Evolutionary conservation across 2,329 filamentous ascomycete genomes (phyloP).

Genomic region (Diaporthe citri): DNA sequence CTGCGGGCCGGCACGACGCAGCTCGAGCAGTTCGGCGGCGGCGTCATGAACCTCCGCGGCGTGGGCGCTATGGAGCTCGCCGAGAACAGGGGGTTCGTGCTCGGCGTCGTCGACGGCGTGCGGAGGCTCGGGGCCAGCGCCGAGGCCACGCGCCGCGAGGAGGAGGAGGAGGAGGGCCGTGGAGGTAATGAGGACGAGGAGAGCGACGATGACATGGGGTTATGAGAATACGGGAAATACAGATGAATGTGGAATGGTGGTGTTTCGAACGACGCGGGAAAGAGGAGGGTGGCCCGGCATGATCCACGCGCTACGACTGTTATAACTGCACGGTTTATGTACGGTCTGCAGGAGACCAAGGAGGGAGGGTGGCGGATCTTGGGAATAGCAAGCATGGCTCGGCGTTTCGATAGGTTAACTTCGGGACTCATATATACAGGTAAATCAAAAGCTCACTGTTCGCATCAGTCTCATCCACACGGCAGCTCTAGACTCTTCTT

Average conservation of each 20-base stretch:
- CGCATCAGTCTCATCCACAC: constrained; percentile 1
- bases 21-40: constrained; percentile 77
- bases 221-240: constrained; percentile 40
- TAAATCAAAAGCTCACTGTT: constrained; percentile 25
- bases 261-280: not conserved
- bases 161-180: constrained; percentile 78
- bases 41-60: constrained; percentile 77
- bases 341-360: not conserved
- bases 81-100: constrained; percentile 86
- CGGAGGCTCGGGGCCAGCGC: constrained; percentile 85
- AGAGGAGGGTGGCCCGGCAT: not conserved
- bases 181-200: constrained; percentile 73
- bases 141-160: constrained; percentile 82
- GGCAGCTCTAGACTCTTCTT: not conserved
- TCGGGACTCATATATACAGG: constrained; percentile 34
- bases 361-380: constrained; percentile 6
- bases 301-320: constrained; percentile 24
- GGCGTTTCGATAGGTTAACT: constrained; percentile 37
- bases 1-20: constrained; percentile 80
- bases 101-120: constrained; percentile 88
- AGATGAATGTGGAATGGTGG: not conserved
- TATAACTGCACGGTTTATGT: constrained; percentile 22
- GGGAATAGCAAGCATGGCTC: constrained; percentile 34
- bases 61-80: constrained; percentile 94
- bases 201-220: constrained; percentile 67